These are phyloP conservation scores for Cryptosporidium ryanae DNA, from an alignment of 169 alveolate species.

Conservation along the genomic window DNA sequence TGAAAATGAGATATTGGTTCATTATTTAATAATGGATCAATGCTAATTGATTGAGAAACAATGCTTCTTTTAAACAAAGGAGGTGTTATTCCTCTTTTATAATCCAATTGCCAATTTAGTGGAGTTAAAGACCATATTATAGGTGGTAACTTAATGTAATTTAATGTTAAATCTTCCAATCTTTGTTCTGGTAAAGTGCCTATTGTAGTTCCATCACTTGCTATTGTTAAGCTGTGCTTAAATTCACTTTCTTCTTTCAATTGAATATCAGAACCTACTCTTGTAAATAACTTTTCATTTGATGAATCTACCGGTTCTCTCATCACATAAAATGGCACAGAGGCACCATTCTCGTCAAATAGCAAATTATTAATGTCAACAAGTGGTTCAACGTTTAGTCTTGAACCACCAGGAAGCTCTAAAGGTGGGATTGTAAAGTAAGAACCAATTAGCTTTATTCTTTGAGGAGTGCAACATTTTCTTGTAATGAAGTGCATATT, in stretches of 20 bases:
- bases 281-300: conserved; percentile 12
- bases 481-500: conserved; percentile 60
- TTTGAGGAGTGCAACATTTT: conserved; percentile 60
- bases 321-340: conserved; percentile 56
- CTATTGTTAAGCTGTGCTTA: conserved; percentile 34
- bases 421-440: conserved; percentile 14
- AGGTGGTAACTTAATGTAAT: conserved; percentile 42
- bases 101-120: conserved; percentile 61
- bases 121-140: conserved; percentile 67
- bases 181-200: conserved; percentile 40
- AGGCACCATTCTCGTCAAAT: conserved; percentile 65
- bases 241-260: conserved; percentile 43
- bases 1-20: conserved; percentile 38
- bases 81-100: conserved; percentile 63
- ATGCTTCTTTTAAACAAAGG: conserved; percentile 51
- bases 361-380: background rate
- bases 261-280: conserved; percentile 39
- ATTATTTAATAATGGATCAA: conserved; percentile 12
- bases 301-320: conserved; percentile 22
- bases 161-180: conserved; percentile 24
- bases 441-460: conserved; percentile 56
- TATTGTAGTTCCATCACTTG: conserved; percentile 49
- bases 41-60: conserved; percentile 6
- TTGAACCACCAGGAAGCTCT: conserved; percentile 63
- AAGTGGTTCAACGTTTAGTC: conserved; percentile 61